phyloP scores from a whole-genome alignment of 208 protist genomes.

The Trypanosoma scelopori region DNA sequence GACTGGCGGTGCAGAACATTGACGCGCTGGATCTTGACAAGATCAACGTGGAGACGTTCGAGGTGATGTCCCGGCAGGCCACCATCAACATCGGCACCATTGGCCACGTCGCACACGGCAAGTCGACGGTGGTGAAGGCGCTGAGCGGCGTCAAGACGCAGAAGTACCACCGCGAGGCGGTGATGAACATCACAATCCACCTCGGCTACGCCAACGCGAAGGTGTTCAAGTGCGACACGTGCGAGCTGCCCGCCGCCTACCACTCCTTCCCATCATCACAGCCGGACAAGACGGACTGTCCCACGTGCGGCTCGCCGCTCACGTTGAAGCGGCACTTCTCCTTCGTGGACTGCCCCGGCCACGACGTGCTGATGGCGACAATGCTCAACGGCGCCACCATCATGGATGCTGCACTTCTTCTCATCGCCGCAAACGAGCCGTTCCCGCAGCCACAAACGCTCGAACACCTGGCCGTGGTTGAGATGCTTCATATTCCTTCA shows the following conservation, averaged over 20 bases:
- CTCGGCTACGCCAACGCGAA: constrained; percentile 99
- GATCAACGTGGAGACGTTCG: constrained; percentile 93
- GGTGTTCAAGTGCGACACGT: constrained; percentile 90
- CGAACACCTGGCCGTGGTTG: constrained; percentile 99
- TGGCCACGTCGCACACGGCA: constrained; percentile 99
- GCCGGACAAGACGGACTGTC: constrained; percentile 87
- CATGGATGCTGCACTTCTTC: constrained; percentile 99
- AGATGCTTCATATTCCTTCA: constrained; percentile 99
- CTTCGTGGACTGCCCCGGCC: constrained; percentile 99
- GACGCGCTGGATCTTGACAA: constrained; percentile 63
- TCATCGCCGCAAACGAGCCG: constrained; percentile 99
- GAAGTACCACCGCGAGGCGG: constrained; percentile 98
- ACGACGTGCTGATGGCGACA: constrained; percentile 99
- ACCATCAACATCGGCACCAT: constrained; percentile 99
- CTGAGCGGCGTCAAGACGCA: constrained; percentile 99
- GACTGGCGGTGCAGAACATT: constrained; percentile 81
- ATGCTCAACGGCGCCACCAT: constrained; percentile 99
- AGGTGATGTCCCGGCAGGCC: constrained; percentile 99
- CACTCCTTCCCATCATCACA: constrained; percentile 85
- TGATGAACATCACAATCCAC: constrained; percentile 99
- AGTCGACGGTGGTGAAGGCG: constrained; percentile 99
- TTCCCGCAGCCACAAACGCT: constrained; percentile 97
- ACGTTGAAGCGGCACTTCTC: constrained; percentile 95
- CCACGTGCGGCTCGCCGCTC: constrained; percentile 62
- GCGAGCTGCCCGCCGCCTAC: constrained; percentile 94